Base-by-base conservation (phyloP, 768 basidiomycete genomes). In the Amanita jacksonii region DNA sequence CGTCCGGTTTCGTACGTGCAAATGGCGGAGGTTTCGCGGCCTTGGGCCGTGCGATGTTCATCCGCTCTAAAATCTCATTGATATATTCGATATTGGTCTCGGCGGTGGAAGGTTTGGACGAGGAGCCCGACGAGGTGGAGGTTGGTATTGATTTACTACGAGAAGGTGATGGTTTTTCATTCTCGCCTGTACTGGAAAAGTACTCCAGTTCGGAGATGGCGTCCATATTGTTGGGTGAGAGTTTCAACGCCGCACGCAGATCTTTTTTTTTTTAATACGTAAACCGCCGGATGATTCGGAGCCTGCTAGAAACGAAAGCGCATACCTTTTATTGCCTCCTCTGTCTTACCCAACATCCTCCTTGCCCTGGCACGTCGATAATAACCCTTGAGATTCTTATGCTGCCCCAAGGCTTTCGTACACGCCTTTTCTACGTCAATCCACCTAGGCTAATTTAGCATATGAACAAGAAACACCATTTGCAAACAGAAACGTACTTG, bases 371-470 rank as follows among this genome's bases (percentile, higher is more conserved):
- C 81, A 12, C 84, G 74, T 16, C 84, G 72, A 57, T 73, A 87
- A 47, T 79, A 71, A 1, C 78, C 84, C 51, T 86, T 86, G 43
- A 73, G 73, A 45, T 77, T 82, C 25, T 68, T 67, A 52, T 84
- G 81, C 49, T 84, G 81, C 22, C 63, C 52, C 13, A 86, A 62
- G 1, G 82, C 81, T 46, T 68, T 63, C 2, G 79, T 75, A 51
- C 84, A 86, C 1, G 82, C 84, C 16, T 69, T 63, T 54, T 86
- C 84, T 1, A 83, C 84, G 54, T 75, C 75, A 36, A 79, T 75
- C 76, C 78, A 85, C 46, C 84, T 85, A 52, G 6, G 27, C 10
- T 25, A 40, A 39, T n/a, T n/a, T 20, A 38, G 42, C 41, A 45
- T 45, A 49, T 8, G 44, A 39, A 25, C 43, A 25, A 35, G 23